Evolutionary conservation across 306 rosid species (phyloP).

Genomic region (Lupinus albus): DNA sequence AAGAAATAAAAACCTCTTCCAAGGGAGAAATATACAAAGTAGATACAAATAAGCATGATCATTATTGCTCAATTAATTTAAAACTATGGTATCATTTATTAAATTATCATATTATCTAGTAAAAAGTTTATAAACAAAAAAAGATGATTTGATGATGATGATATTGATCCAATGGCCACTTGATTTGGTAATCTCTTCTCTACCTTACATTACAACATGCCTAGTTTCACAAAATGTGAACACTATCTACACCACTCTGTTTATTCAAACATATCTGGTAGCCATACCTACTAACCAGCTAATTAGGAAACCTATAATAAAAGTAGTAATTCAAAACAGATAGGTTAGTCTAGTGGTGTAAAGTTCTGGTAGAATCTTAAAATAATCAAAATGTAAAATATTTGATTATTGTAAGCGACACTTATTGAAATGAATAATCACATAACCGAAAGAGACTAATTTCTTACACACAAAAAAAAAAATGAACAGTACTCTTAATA

Average conservation of each 20-base stretch:
- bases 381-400: too few relatives aligned
- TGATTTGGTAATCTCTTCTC: neutral
- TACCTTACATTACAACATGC: neutral
- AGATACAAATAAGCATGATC: neutral
- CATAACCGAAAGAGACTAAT: too few relatives aligned
- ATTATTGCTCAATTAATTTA: neutral
- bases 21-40: neutral
- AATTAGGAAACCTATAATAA: neutral
- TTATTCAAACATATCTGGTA: neutral
- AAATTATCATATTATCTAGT: too few relatives aligned
- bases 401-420: too few relatives aligned
- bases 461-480: too few relatives aligned
- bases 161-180: neutral
- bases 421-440: too few relatives aligned
- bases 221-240: neutral
- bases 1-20: too few relatives aligned
- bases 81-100: neutral
- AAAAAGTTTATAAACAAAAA: too few relatives aligned
- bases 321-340: constrained; percentile 25
- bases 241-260: neutral
- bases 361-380: too few relatives aligned
- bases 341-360: too few relatives aligned
- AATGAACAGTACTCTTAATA: too few relatives aligned
- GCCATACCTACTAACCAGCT: constrained; percentile 29
- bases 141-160: neutral